Percentiles rank a stretch among this genome's conserved stretches.
These are phyloP conservation scores for Neofusicoccum kwambonambiense DNA, from an alignment of 2,329 filamentous ascomycete genomes.

Conservation along the genomic window DNA sequence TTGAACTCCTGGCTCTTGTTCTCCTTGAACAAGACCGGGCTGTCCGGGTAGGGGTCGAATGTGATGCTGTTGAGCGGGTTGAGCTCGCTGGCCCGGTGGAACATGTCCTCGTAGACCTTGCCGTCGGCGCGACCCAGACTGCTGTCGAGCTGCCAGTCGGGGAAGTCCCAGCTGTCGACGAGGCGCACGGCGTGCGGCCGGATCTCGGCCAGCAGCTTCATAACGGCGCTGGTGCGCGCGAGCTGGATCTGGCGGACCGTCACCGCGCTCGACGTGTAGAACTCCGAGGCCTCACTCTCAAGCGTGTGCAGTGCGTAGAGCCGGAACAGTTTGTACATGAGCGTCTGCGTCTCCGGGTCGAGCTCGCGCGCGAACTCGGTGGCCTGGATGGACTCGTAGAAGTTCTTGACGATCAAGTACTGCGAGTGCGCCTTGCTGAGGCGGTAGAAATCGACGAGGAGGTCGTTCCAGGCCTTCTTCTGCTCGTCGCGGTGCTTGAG, in stretches of 20 bases:
- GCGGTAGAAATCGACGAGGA: slow-evolving; percentile 76
- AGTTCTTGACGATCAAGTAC: slow-evolving; percentile 77
- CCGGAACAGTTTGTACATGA: slow-evolving; percentile 67
- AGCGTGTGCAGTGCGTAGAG: slow-evolving; percentile 66
- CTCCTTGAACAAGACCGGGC: slow-evolving; percentile 59
- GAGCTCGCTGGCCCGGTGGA: slow-evolving; percentile 66
- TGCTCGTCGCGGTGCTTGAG: slow-evolving; percentile 72
- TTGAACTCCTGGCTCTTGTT: slow-evolving; percentile 25
- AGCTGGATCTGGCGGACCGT: slow-evolving; percentile 70
- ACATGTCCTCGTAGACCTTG: slow-evolving; percentile 76
- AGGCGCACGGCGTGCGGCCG: slow-evolving; percentile 70
- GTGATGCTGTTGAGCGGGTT: slow-evolving; percentile 73
- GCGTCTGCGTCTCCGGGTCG: slow-evolving; percentile 55
- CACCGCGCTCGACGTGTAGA: slow-evolving; percentile 68
- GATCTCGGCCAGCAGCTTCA: slow-evolving; percentile 69
- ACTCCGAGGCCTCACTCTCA: slow-evolving; percentile 68
- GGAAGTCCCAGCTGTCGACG: slow-evolving; percentile 74
- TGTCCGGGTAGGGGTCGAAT: slow-evolving; percentile 70
- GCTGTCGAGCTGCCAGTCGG: slow-evolving; percentile 75
- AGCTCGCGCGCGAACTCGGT: slow-evolving; percentile 53
- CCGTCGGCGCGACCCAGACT: slow-evolving; percentile 69
- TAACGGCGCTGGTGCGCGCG: slow-evolving; percentile 64
- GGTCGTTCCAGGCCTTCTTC: slow-evolving; percentile 74
- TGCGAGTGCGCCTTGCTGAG: slow-evolving; percentile 73
- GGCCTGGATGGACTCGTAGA: slow-evolving; percentile 67